Evolutionary conservation across 257 asterid species (phyloP).

Genomic region (Nicotiana paniculata): DNA sequence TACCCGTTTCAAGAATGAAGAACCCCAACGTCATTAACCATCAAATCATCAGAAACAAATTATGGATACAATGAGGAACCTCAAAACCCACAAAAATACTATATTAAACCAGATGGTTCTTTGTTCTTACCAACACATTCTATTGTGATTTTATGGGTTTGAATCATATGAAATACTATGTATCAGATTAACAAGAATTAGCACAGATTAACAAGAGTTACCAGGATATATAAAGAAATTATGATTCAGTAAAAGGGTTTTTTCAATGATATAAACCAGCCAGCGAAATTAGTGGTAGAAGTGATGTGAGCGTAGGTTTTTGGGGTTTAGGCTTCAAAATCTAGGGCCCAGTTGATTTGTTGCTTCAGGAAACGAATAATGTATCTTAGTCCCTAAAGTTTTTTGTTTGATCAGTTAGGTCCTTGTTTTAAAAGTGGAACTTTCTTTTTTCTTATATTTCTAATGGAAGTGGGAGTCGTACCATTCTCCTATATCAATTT

Average conservation of each 20-base stretch:
- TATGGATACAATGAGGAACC: background rate
- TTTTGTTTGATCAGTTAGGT: background rate
- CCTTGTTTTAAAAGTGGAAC: background rate
- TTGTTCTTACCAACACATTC: background rate
- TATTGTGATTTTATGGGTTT: background rate
- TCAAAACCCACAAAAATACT: background rate
- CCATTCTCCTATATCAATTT: no score
- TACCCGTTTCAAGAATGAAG: constrained; percentile 13
- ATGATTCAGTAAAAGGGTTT: background rate
- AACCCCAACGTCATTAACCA: background rate
- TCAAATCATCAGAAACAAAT: background rate
- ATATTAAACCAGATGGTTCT: background rate
- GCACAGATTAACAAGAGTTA: no score
- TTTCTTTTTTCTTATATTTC: no score
- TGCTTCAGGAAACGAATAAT: background rate
- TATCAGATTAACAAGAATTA: no score
- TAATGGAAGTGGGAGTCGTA: no score
- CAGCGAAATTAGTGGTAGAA: constrained; percentile 2
- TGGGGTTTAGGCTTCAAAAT: background rate
- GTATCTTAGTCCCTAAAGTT: background rate
- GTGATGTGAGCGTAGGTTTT: background rate
- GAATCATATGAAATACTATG: background rate
- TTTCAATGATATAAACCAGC: background rate
- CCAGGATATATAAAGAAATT: background rate
- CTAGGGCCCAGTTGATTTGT: background rate